phyloP scores from a whole-genome alignment of 495 filamentous ascomycete genomes.

The Jackrogersella multiformis region DNA sequence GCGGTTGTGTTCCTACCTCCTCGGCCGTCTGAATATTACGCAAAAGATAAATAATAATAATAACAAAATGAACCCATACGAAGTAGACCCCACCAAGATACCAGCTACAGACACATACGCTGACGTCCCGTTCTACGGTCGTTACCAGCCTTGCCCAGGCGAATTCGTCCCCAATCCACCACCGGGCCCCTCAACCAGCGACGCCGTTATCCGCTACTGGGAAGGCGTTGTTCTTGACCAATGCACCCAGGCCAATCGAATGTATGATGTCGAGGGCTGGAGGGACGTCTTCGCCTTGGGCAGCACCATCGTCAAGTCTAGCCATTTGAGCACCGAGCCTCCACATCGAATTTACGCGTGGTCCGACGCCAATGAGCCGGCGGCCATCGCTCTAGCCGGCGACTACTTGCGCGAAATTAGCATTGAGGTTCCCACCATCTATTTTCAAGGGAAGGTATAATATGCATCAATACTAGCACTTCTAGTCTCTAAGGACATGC shows the following conservation, averaged over 20 bases:
- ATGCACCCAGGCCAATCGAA: slow-evolving; percentile 46
- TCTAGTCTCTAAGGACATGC: not conserved
- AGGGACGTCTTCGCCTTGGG: slow-evolving; percentile 59
- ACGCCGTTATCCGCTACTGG: slow-evolving; percentile 53
- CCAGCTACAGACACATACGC: slow-evolving; percentile 48
- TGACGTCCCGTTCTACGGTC: slow-evolving; percentile 51
- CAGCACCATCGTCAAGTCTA: slow-evolving; percentile 59
- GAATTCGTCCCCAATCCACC: slow-evolving; percentile 52
- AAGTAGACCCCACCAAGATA: slow-evolving; percentile 49
- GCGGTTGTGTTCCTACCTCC: too few relatives aligned
- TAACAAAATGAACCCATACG: slow-evolving; percentile 48
- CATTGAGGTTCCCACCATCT: slow-evolving; percentile 50
- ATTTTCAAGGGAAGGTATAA: slow-evolving; percentile 53
- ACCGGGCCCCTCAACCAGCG: slow-evolving; percentile 47
- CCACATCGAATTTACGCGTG: slow-evolving; percentile 49
- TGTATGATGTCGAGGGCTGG: slow-evolving; percentile 51
- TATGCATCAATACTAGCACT: slow-evolving; percentile 6
- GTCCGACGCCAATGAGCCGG: slow-evolving; percentile 55
- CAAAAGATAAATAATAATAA: too few relatives aligned
- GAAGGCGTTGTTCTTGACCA: slow-evolving; percentile 43
- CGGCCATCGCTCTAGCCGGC: slow-evolving; percentile 49
- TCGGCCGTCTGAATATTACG: too few relatives aligned
- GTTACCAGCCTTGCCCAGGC: too few relatives aligned
- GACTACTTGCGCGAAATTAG: slow-evolving; percentile 43
- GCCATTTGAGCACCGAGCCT: slow-evolving; percentile 46